Percentiles rank a stretch among this genome's conserved stretches.
Evolutionary conservation across 257 asterid species (phyloP).

Genomic region (Lycium barbarum): DNA sequence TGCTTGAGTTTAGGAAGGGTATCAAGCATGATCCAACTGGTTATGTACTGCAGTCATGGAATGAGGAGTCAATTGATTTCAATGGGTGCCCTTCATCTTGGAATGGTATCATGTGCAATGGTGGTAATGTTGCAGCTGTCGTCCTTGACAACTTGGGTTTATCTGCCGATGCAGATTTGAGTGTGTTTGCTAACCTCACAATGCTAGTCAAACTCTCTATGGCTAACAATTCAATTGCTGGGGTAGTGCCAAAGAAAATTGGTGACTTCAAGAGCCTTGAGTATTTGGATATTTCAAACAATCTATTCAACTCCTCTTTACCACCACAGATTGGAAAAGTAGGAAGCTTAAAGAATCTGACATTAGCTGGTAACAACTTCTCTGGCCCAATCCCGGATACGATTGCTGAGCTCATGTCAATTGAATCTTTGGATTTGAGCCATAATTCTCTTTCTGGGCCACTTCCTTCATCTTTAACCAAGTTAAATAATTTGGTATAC

Average conservation of each 20-base stretch:
- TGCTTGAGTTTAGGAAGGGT: constrained; percentile 95
- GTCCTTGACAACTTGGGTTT: constrained; percentile 81
- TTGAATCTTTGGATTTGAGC: constrained; percentile 80
- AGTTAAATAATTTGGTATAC: constrained; percentile 60
- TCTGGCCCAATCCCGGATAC: constrained; percentile 81
- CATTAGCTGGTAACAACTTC: constrained; percentile 86
- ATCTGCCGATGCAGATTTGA: constrained; percentile 73
- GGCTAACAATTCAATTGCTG: constrained; percentile 80
- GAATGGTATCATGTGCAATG: constrained; percentile 97
- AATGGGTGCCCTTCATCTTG: constrained; percentile 98
- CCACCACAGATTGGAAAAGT: constrained; percentile 74
- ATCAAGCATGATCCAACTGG: constrained; percentile 93
- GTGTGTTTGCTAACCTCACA: constrained; percentile 77
- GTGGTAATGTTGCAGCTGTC: constrained; percentile 94
- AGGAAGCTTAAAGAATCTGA: constrained; percentile 65
- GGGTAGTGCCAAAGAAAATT: constrained; percentile 58
- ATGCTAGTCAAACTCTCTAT: constrained; percentile 91
- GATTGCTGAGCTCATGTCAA: constrained; percentile 63
- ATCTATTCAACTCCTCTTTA: constrained; percentile 66
- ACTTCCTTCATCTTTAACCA: constrained; percentile 65
- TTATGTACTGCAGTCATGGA: constrained; percentile 88
- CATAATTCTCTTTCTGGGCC: constrained; percentile 80
- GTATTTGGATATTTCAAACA: constrained; percentile 79
- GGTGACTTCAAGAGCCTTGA: constrained; percentile 75
- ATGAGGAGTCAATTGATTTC: constrained; percentile 94